Conservation (phyloP, 2,329 filamentous ascomycete species). For the Mycosphaerella sp. region DNA sequence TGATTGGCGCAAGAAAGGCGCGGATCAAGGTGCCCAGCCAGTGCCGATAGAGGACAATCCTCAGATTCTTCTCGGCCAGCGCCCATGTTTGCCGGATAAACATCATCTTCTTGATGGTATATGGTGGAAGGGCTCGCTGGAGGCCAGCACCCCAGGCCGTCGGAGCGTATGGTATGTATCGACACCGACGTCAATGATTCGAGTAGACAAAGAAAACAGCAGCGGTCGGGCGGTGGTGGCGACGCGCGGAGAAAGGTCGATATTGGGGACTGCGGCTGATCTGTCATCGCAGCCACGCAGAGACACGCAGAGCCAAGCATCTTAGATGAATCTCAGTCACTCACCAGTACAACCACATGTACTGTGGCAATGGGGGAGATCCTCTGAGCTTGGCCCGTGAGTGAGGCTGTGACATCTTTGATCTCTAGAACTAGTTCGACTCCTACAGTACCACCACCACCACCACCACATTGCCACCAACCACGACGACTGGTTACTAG, state of each 20-base stretch:
- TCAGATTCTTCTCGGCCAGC: conserved; percentile 52
- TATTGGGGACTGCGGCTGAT: not conserved
- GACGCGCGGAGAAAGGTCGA: not conserved
- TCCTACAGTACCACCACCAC: no score
- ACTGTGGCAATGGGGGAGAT: no score
- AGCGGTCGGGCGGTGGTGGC: not conserved
- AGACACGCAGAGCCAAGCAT: not conserved
- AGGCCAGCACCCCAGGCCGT: not conserved
- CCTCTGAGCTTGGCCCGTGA: no score
- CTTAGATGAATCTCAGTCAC: no score
- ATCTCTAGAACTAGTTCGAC: no score
- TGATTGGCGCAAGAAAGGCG: conserved; percentile 52
- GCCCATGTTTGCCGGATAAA: conserved; percentile 49
- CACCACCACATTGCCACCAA: no score
- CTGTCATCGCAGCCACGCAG: not conserved
- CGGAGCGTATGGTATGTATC: not conserved
- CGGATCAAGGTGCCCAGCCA: conserved; percentile 50
- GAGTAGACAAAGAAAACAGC: not conserved
- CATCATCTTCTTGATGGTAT: conserved; percentile 17
- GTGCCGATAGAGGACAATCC: conserved; percentile 50
- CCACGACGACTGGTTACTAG: no score
- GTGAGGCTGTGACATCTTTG: no score
- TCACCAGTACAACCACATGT: no score
- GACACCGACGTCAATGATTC: not conserved
- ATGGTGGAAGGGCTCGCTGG: not conserved